A percentile compares a stretch with the other conserved stretches of the same genome.
Conservation (phyloP, 140 eudicot genomes). For the Erigeron philadelphicus region DNA sequence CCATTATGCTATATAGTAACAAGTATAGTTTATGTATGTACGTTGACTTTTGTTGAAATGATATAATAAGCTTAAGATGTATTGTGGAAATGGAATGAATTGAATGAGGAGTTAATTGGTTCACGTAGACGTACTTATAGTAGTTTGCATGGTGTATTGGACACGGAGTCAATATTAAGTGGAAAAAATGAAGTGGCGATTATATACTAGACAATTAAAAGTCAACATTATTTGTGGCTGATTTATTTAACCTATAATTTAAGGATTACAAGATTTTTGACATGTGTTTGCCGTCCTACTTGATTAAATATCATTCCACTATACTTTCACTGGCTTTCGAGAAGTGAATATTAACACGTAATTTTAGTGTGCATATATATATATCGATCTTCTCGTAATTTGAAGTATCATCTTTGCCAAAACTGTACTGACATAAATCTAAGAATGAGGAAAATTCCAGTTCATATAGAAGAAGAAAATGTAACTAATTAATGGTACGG, state of each 20-base stretch:
- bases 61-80: conserved; percentile 9
- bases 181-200: conserved; percentile 20
- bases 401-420: too few relatives aligned
- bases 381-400: background rate
- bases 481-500: too few relatives aligned
- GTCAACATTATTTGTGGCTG: conserved; percentile 28
- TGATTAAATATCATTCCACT: conserved; percentile 30
- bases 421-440: too few relatives aligned
- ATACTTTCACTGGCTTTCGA: background rate
- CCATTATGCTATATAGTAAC: conserved; percentile 14
- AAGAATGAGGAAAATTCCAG: too few relatives aligned
- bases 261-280: conserved; percentile 12
- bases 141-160: conserved; percentile 27
- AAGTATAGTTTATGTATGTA: conserved; percentile 2
- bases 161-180: conserved; percentile 20
- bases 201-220: conserved; percentile 8
- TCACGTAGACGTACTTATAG: conserved; percentile 27
- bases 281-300: conserved; percentile 34
- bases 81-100: background rate
- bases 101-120: background rate
- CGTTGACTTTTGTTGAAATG: conserved; percentile 7
- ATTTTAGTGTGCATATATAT: background rate
- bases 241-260: conserved; percentile 5
- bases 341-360: conserved; percentile 1
- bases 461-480: too few relatives aligned